Conservation (phyloP, 805 yeast genomes). For the Pichia sporocuriosa region DNA sequence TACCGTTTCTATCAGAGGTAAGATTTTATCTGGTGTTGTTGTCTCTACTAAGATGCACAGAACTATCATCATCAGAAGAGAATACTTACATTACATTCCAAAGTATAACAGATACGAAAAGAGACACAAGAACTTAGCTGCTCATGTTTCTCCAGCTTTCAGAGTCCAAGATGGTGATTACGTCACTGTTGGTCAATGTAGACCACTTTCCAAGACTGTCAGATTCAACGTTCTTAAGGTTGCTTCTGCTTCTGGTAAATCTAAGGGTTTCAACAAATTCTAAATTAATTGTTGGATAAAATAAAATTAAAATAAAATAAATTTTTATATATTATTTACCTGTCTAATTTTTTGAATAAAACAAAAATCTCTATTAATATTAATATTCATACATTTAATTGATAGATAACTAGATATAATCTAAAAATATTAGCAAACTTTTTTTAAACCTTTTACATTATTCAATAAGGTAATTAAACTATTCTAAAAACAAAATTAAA, state of each 20-base stretch:
- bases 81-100: constrained; percentile 99
- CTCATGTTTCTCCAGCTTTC: constrained; percentile 99
- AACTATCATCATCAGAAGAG: constrained; percentile 99
- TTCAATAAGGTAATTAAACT: no score
- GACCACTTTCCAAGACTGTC: constrained; percentile 99
- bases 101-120: constrained; percentile 99
- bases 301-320: background rate
- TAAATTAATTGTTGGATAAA: constrained; percentile 37
- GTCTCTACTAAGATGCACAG: constrained; percentile 99
- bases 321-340: background rate
- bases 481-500: no score
- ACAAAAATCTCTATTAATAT: background rate
- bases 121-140: constrained; percentile 99
- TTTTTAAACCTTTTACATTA: no score
- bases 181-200: constrained; percentile 99
- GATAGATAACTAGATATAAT: no score
- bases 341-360: background rate
- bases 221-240: constrained; percentile 99
- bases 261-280: constrained; percentile 96
- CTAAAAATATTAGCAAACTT: no score
- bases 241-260: constrained; percentile 77
- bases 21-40: constrained; percentile 98
- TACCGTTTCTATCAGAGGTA: constrained; percentile 97
- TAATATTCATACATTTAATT: no score
- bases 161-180: constrained; percentile 98